A percentile compares a stretch with the other conserved stretches of the same genome.
Conservation (phyloP, 2,329 filamentous ascomycete species). For the Sporothrix brasiliensis region DNA sequence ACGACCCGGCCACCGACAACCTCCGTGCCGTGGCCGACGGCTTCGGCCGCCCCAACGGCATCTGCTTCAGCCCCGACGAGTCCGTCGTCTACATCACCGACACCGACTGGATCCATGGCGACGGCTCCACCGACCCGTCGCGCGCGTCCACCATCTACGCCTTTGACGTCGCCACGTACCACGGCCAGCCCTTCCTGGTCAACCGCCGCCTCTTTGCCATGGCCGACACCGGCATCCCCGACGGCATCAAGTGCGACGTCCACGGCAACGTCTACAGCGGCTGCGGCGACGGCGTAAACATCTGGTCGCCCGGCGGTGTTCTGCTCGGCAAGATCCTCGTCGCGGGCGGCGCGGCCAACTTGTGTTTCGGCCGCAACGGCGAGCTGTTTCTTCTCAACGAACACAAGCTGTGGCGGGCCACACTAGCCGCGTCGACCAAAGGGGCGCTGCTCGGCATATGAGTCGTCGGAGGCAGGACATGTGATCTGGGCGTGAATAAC, state of each 20-base stretch:
- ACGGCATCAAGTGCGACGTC: slow-evolving; percentile 48
- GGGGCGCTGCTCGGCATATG: slow-evolving; percentile 30
- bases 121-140: slow-evolving; percentile 40
- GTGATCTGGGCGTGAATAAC: not conserved
- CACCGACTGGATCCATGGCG: slow-evolving; percentile 41
- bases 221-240: slow-evolving; percentile 51
- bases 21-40: slow-evolving; percentile 54
- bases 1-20: slow-evolving; percentile 46
- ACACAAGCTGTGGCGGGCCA: slow-evolving; percentile 48
- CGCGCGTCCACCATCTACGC: slow-evolving; percentile 44
- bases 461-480: not conserved
- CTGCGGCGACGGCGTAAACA: slow-evolving; percentile 53
- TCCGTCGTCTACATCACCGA: slow-evolving; percentile 51
- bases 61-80: slow-evolving; percentile 47
- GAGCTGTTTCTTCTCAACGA: slow-evolving; percentile 54
- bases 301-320: slow-evolving; percentile 51
- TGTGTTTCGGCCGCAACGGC: slow-evolving; percentile 49
- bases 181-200: slow-evolving; percentile 47
- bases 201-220: slow-evolving; percentile 58
- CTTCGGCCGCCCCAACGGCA: slow-evolving; percentile 49
- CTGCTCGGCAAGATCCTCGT: slow-evolving; percentile 49
- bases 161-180: slow-evolving; percentile 49
- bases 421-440: slow-evolving; percentile 23
- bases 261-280: slow-evolving; percentile 53
- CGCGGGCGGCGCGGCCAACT: slow-evolving; percentile 49